Evolutionary conservation across 768 basidiomycete species (phyloP), one percentile per base, ranked within the genome.

Genomic region (Asterophora lycoperdoides): DNA sequence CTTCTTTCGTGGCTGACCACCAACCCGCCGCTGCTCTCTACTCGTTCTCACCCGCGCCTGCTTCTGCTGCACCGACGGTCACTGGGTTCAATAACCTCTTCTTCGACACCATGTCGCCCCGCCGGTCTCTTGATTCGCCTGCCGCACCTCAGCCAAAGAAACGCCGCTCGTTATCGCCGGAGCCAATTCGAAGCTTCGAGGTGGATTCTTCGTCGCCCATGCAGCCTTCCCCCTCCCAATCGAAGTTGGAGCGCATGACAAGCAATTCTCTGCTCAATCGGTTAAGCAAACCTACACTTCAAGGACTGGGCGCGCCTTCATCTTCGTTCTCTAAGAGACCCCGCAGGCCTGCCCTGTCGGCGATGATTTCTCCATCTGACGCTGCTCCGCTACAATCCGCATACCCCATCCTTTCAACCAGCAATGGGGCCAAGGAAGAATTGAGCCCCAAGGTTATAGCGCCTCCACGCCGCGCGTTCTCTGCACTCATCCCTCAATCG

Each of bases 381-480:
- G 58, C 61, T 35, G 58, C 55, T 8, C 56, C 65, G 9, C 41
- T 66, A 37, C 70, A 68, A 14, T 77, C 73, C 15, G 75, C 77
- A 3, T 74, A 72, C 56, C 73, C 77, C 3, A 50, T 61, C 11
- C 58, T 78, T 41, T 63, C 62, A 1, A 58, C 63, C 9, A 61
- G 56, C 18, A 66, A 58, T 3, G 53, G 61, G 35, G 46, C 40
- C 19, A 53, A 63, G 23, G 62, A 64, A 19, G 62, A 61, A 11
- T 49, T 41, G 40, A 65, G 60, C 44, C 71, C 72, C n/a, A 52
- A 64, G 36, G 70, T 63, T 20, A 59, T 77, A 9, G 79, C 75
- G 2, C 79, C 79, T 23, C 70, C 75, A 13, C 80, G 89, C 19
- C 81, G 88, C 23, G 86, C 83, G 1, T 87, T 90, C 62, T 89